Evolutionary conservation across 371 early-diverging fungal genomes (phyloP), one percentile per base, ranked within the genome.

Genomic region (Mortierella sp.): DNA sequence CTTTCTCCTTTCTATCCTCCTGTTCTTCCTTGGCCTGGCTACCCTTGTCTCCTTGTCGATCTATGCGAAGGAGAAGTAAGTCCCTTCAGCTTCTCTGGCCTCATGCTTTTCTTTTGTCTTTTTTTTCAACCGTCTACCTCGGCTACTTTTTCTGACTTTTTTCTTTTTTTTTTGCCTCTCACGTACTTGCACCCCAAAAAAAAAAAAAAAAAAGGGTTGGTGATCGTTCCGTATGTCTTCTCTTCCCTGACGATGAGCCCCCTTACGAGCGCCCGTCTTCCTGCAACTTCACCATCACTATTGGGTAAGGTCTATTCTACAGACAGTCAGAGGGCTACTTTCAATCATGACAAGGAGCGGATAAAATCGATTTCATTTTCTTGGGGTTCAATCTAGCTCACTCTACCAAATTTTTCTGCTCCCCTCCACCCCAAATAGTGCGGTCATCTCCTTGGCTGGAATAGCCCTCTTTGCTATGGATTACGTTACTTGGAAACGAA

Each of bases 401-500:
- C 15, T 9, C 16, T 30, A 30, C 21, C 50, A 1, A 26, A 28
- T 18, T 19, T 26, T 1, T 57, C 30, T n/a, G 16, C 29, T n/a
- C n/a, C n/a, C n/a, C n/a, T n/a, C n/a, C n/a, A n/a, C n/a, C n/a
- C n/a, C 11, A 57, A 21, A 4, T 46, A 72, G 73, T n/a, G 67
- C 9, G 2, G 15, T 72, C 25, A 59, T 72, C 30, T 7, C 59
- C 5, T 5, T 63, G 19, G 62, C 46, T 1, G 62, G 47, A 5
- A 12, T 37, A 0, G 26, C 28, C 9, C 60, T 62, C 7, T 53
- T 62, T 28, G 57, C 28, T 0, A 44, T 72, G 52, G 73, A 72
- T 21, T 66, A 23, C 2, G 48, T 72, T 4, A 72, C 67, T 19
- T 72, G 67, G 73, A 72, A 72, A 47, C 66, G 57, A 26, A 66